Percentiles rank a stretch among this genome's conserved stretches.
These are phyloP conservation scores for Linderniella brevidens DNA, from an alignment of 257 asterid species.

Conservation along the genomic window DNA sequence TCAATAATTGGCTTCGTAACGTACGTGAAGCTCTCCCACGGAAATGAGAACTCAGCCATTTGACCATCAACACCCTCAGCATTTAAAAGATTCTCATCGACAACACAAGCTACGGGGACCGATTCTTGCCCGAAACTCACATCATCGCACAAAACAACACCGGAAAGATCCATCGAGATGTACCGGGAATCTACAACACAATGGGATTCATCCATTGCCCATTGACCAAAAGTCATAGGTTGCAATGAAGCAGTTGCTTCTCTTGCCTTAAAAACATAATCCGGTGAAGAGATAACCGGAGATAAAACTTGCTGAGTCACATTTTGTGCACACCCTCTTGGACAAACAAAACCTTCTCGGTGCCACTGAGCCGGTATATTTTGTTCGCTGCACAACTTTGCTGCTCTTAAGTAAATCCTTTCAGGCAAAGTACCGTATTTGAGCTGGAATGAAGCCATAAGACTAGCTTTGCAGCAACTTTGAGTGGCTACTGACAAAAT, in stretches of 20 bases:
- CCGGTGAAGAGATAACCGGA: constrained; percentile 29
- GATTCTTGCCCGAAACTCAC: constrained; percentile 85
- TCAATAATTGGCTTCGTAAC: constrained; percentile 58
- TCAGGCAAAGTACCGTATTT: constrained; percentile 61
- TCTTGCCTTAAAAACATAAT: constrained; percentile 16
- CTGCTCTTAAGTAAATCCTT: constrained; percentile 69
- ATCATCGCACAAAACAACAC: constrained; percentile 75
- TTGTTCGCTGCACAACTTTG: constrained; percentile 88
- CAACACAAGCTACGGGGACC: constrained; percentile 78
- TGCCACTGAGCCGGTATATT: constrained; percentile 71
- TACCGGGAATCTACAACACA: constrained; percentile 75
- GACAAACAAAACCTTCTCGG: constrained; percentile 59
- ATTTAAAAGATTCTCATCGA: constrained; percentile 79
- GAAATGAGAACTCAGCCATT: constrained; percentile 41
- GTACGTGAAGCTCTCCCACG: constrained; percentile 94
- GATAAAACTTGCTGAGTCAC: constrained; percentile 22
- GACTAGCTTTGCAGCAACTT: constrained; percentile 67
- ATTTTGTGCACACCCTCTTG: constrained; percentile 48
- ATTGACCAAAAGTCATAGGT: constrained; percentile 28
- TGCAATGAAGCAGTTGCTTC: constrained; percentile 16
- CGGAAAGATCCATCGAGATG: constrained; percentile 66
- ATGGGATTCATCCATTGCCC: constrained; percentile 82
- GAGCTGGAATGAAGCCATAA: constrained; percentile 48
- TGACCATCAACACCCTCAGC: constrained; percentile 80
- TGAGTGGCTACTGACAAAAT: constrained; percentile 56